Conservation (phyloP, 768 basidiomycete genomes). For the Auriculariales sp. region DNA sequence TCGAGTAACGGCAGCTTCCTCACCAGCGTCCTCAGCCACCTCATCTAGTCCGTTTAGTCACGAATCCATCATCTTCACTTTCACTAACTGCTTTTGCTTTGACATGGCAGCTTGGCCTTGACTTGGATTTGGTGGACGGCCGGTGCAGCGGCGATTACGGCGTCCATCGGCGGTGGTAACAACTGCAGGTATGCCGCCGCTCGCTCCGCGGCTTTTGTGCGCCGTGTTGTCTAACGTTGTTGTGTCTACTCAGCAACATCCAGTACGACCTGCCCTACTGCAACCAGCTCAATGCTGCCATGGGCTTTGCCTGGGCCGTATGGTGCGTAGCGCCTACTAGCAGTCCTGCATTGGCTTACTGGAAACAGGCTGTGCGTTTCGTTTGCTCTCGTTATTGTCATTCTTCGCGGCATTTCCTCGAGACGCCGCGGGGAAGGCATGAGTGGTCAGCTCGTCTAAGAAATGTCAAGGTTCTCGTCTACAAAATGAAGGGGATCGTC, state of each 20-base stretch:
- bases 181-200: constrained; percentile 42
- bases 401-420: constrained; percentile 44
- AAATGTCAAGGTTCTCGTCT: no score
- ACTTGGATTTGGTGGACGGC: constrained; percentile 74
- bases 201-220: not conserved
- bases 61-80: not conserved
- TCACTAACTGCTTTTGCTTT: not conserved
- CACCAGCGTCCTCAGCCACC: constrained; percentile 49
- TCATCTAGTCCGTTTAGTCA: constrained; percentile 37
- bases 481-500: no score
- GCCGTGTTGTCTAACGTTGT: not conserved
- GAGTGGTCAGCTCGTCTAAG: constrained; percentile 34
- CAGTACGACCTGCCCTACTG: constrained; percentile 40
- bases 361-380: constrained; percentile 50
- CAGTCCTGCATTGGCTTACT: not conserved
- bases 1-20: constrained; percentile 31
- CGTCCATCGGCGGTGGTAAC: constrained; percentile 48
- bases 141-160: constrained; percentile 55
- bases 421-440: constrained; percentile 55
- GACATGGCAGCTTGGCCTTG: constrained; percentile 34
- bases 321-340: constrained; percentile 30
- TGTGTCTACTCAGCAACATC: constrained; percentile 20
- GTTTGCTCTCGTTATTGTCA: constrained; percentile 39
- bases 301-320: constrained; percentile 58
- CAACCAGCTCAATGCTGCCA: constrained; percentile 52